A percentile compares a stretch with the other conserved stretches of the same genome.
Evolutionary conservation across 495 filamentous ascomycete genomes (phyloP).

Genomic region (Hypoxylon intermedium): DNA sequence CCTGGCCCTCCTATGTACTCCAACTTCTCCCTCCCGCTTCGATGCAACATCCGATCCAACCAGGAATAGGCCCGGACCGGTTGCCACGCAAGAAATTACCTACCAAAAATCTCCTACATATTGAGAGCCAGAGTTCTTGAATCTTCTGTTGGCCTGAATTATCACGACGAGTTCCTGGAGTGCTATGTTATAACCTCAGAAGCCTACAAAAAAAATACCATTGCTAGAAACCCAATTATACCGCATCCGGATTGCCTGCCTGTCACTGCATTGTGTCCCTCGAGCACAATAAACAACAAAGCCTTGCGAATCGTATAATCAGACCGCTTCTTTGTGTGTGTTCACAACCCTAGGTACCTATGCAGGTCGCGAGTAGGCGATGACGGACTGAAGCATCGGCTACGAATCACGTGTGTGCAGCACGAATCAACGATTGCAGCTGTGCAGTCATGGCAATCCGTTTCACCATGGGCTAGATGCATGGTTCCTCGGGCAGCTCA

Average conservation of each 20-base stretch:
- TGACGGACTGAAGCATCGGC: constrained; percentile 36
- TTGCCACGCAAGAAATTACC: too few relatives aligned
- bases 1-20: constrained; percentile 16
- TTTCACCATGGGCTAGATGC: constrained; percentile 38
- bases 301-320: background rate
- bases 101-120: too few relatives aligned
- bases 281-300: constrained; percentile 3
- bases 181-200: too few relatives aligned
- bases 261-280: constrained; percentile 4
- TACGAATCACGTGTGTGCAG: constrained; percentile 32
- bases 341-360: constrained; percentile 6
- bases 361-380: constrained; percentile 12
- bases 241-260: background rate
- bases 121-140: background rate
- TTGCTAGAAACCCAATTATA: too few relatives aligned
- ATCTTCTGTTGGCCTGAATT: too few relatives aligned
- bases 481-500: constrained; percentile 30
- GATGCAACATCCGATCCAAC: constrained; percentile 40
- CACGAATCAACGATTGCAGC: constrained; percentile 3
- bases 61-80: constrained; percentile 24
- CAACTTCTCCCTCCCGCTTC: constrained; percentile 31
- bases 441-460: constrained; percentile 25
- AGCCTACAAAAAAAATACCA: too few relatives aligned
- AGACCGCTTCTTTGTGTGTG: constrained; percentile 37
- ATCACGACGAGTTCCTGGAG: too few relatives aligned